Evolutionary conservation across 768 basidiomycete genomes (phyloP).

Genomic region (Dendrothele bispora): DNA sequence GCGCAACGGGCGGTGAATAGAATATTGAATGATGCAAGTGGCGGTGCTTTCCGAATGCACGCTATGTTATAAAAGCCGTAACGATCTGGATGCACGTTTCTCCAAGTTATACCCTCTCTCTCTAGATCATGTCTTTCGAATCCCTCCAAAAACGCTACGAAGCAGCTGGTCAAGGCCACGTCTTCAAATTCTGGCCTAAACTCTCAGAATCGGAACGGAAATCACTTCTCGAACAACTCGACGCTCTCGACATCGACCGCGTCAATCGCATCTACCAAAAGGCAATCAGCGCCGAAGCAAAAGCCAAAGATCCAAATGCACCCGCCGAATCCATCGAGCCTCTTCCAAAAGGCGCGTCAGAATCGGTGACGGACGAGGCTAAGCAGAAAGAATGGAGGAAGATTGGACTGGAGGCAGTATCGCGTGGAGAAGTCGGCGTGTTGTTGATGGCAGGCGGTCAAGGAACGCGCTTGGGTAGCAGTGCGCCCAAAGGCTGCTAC

Average conservation of each 20-base stretch:
- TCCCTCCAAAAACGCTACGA: constrained; percentile 64
- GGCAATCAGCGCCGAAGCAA: constrained; percentile 68
- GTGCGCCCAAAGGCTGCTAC: constrained; percentile 95
- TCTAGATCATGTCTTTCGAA: constrained; percentile 52
- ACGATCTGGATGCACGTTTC: no score
- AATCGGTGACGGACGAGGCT: constrained; percentile 53
- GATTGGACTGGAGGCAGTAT: constrained; percentile 79
- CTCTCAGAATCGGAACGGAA: constrained; percentile 66
- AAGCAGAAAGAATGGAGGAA: constrained; percentile 75
- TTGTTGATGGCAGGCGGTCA: constrained; percentile 98
- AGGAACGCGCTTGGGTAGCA: constrained; percentile 90
- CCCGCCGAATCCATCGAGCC: constrained; percentile 67
- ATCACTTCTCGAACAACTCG: constrained; percentile 69
- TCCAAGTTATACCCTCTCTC: not conserved
- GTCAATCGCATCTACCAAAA: constrained; percentile 87
- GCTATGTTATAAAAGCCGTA: no score
- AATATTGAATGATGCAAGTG: no score
- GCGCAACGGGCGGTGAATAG: no score
- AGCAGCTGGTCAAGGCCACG: constrained; percentile 83
- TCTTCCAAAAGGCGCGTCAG: constrained; percentile 74
- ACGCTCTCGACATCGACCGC: constrained; percentile 80
- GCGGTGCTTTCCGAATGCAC: no score
- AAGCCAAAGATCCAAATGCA: constrained; percentile 37
- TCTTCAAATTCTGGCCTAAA: constrained; percentile 83
- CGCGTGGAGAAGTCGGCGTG: constrained; percentile 85